phyloP scores from a whole-genome alignment of 2,329 filamentous ascomycete genomes.

The Monosporascus sp. region DNA sequence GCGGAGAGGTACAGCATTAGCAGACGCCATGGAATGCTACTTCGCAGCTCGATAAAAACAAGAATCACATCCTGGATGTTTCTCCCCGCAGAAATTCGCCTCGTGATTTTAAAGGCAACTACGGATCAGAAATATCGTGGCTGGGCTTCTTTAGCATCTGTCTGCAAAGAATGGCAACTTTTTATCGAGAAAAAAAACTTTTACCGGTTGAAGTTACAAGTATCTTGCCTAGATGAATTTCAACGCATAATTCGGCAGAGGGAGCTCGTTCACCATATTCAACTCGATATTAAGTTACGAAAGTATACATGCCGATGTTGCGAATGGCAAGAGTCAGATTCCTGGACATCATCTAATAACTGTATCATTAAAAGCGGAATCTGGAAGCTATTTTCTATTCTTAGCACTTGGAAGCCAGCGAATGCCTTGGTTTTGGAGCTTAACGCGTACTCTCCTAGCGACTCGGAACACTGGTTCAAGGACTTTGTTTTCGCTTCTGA shows the following conservation, averaged over 20 bases:
- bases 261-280: constrained; percentile 23
- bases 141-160: constrained; percentile 27
- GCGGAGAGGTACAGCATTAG: too few species aligned
- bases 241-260: constrained; percentile 11
- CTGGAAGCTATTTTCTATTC: constrained; percentile 24
- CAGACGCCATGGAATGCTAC: too few species aligned
- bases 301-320: constrained; percentile 13
- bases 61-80: background rate
- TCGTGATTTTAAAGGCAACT: constrained; percentile 25
- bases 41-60: too few species aligned
- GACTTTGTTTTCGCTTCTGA: constrained; percentile 19
- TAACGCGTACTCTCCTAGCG: constrained; percentile 27
- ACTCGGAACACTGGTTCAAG: constrained; percentile 29
- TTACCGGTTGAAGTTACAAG: constrained; percentile 17
- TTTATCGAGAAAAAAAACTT: constrained; percentile 26
- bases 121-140: constrained; percentile 21
- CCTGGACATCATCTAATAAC: background rate
- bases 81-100: constrained; percentile 22
- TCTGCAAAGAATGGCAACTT: constrained; percentile 30
- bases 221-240: constrained; percentile 18
- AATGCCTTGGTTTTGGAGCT: constrained; percentile 26
- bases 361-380: constrained; percentile 15
- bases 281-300: constrained; percentile 23
- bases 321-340: background rate
- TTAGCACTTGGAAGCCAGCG: constrained; percentile 22